Base-by-base conservation (phyloP, 257 asterid species). In the Euphrasia confusa region DNA sequence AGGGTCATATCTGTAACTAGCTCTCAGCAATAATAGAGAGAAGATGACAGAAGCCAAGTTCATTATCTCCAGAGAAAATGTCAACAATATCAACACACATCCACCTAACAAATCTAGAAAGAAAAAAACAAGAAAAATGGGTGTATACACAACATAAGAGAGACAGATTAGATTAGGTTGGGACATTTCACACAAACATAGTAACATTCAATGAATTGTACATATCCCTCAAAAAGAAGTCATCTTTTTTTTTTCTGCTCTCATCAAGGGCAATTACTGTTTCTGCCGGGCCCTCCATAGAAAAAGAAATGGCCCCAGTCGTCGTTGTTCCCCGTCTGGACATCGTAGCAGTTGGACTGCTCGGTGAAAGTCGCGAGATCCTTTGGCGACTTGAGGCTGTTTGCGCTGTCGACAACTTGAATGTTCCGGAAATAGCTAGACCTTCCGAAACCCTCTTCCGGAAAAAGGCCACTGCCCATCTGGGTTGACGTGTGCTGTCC, bases 221-320 rank as follows among this genome's bases (percentile, higher is more conserved):
- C 81, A 79, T 21, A 15, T 54, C 4, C 13, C 61, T 18, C 12
- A 4, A 42, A 12, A 42, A 21, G 49, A 18, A 8, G 50, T 27
- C 15, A 40, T 37, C 39, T 61, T 18, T 21, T 64, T 28, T 21
- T 21, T 21, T 21, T 21, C 1, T 21, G 0, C 24, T 21, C 24
- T 21, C 24, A 21, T 88, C 83, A 89, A 24, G 68, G 80, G 83
- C 97, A 89, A 54, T 82, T 89, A 3, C 89, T 79, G 76, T 83
- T 89, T 66, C 83, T 86, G 42, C 97, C 97, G 45, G 95, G 97
- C 73, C 97, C 97, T 61, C 97, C 97, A 65, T 81, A 89, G 79
- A 84, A 89, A 67, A 89, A 89, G 81, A 77, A 83, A 67, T 82
- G 89, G 14, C 97, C 97, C 97, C 97, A 89, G 71, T 84, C 95